Base-by-base conservation (phyloP, 2,329 filamentous ascomycete species). In the Aspergillus hiratsukae region DNA sequence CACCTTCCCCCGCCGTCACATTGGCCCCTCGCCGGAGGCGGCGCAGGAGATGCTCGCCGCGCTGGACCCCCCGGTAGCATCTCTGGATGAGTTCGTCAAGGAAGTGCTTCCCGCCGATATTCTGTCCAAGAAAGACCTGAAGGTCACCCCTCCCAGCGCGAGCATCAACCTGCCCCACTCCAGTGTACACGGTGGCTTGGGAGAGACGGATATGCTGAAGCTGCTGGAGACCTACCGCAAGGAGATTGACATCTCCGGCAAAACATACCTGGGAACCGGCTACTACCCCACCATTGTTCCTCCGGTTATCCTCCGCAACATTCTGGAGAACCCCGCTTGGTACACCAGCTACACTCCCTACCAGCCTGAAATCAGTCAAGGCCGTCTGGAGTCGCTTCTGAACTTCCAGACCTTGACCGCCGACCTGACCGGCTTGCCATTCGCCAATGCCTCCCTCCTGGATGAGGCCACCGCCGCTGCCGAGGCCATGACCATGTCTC, bases 261-360 rank as follows among this genome's bases (percentile, higher is more conserved):
- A 75, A 56, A 70, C 85, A 68, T 89, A 93, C 69, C 92, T 96
- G 63, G 93, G 93, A 4, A 85, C 84, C 56, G 93, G 93, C 56
- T 97, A 97, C 80, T 91, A 93, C 63, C 87, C 86, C 37, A 93
- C 91, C n/a, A 83, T 88, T 64, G 88, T 90, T 0, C 93, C 93
- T 4, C 84, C 90, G 55, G 92, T 97, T 56, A 96, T 97, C 72
- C 90, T 94, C 80, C 83, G 92, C 64, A 97, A 97, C 71, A 83
- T 97, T 4, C 79, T 97, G 57, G 91, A 97, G 80, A 93, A 89
- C 72, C 93, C 93, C 4, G 91, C 87, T 9, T 97, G 93, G 93
- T 97, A 97, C 74, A 97, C 93, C 43, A 96, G 91, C 77, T 97
- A 97, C 75, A 97, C 93, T 0, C 93, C 93, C 17, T 97, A 97